Conservation (phyloP, 2,329 filamentous ascomycete genomes). For the Fusarium sp. region DNA sequence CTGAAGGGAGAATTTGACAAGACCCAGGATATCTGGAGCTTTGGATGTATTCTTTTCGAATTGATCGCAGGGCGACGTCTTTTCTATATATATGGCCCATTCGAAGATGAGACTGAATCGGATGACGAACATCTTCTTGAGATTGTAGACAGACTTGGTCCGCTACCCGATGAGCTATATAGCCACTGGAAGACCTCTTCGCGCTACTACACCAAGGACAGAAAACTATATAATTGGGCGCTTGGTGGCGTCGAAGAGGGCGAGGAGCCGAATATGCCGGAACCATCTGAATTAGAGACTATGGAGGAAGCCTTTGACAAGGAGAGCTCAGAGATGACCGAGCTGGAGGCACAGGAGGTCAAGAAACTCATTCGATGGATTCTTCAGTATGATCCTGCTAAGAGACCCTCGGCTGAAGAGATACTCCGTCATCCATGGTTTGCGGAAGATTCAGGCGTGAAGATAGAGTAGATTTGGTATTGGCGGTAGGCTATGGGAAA, state of each 20-base stretch:
- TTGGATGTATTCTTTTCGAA: constrained; percentile 16
- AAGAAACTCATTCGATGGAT: neutral
- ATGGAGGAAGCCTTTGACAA: constrained; percentile 3
- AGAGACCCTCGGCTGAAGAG: neutral
- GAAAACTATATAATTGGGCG: neutral
- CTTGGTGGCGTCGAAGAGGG: neutral
- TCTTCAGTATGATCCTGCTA: neutral
- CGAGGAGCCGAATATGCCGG: neutral
- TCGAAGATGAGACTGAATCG: rapidly evolving
- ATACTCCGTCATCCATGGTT: neutral
- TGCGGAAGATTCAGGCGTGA: neutral
- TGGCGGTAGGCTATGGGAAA: too few relatives aligned
- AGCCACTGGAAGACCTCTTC: neutral
- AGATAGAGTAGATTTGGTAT: neutral
- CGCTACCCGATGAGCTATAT: neutral
- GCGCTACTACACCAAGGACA: neutral
- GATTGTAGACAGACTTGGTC: neutral
- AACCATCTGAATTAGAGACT: neutral
- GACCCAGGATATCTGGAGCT: constrained; percentile 12
- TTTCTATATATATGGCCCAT: neutral
- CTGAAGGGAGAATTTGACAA: neutral
- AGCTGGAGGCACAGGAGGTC: neutral
- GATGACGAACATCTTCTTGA: neutral
- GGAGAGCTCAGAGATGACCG: rapidly evolving
- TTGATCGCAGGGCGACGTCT: neutral